Percentiles rank a stretch among this genome's conserved stretches.
These are phyloP conservation scores for Candida tibetensis DNA, from an alignment of 805 yeast species.

Conservation along the genomic window DNA sequence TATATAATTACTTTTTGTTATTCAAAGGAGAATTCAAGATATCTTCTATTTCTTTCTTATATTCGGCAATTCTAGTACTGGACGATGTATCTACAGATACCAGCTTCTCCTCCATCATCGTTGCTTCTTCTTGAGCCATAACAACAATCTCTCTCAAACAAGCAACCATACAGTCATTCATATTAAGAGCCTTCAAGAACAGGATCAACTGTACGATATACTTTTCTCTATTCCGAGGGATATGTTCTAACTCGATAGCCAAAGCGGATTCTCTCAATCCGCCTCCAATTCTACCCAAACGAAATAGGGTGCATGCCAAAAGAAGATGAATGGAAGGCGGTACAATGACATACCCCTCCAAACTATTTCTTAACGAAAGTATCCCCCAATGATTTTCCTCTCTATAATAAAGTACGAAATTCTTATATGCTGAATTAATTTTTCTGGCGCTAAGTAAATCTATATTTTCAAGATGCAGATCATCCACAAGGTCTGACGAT, in stretches of 20 bases:
- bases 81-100: no score
- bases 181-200: slow-evolving; percentile 15
- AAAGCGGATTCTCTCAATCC: slow-evolving; percentile 25
- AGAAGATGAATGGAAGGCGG: slow-evolving; percentile 14
- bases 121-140: slow-evolving; percentile 5
- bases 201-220: slow-evolving; percentile 14
- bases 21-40: background rate
- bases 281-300: slow-evolving; percentile 22
- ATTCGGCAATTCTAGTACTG: background rate
- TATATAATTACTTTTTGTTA: background rate
- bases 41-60: background rate
- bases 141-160: slow-evolving; percentile 13
- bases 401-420: background rate
- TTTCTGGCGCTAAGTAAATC: background rate
- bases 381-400: background rate
- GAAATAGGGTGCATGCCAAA: slow-evolving; percentile 18
- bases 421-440: background rate
- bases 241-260: slow-evolving; percentile 21
- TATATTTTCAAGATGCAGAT: no score
- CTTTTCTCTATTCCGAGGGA: slow-evolving; percentile 13
- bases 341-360: background rate
- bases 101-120: background rate
- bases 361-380: background rate
- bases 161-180: slow-evolving; percentile 9
- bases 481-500: no score